Conservation (phyloP, 1,284 basidiomycete genomes). For the Tilletia setariae region DNA sequence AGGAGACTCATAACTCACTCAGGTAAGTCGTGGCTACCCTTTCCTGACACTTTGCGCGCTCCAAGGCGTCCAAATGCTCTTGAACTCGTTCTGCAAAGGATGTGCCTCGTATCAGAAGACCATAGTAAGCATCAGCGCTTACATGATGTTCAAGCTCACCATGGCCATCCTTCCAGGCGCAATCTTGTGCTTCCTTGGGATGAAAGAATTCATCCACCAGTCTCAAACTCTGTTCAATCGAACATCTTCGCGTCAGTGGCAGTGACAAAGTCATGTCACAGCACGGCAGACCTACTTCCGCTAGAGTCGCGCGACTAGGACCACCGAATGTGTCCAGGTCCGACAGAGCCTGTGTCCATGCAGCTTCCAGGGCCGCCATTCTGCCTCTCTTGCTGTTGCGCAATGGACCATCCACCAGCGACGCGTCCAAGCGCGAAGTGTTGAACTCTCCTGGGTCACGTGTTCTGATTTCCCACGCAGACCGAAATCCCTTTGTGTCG, state of each 20-base stretch:
- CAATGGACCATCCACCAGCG: too few relatives aligned
- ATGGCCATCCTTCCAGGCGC: background rate
- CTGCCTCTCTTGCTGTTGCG: too few relatives aligned
- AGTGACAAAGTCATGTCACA: background rate
- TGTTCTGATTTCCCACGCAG: too few relatives aligned
- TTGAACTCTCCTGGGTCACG: too few relatives aligned
- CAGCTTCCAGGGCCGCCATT: background rate
- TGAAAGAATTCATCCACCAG: constrained; percentile 1
- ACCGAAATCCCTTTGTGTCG: too few relatives aligned
- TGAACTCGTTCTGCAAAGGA: background rate
- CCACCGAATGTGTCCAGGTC: background rate
- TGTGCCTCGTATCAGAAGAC: background rate
- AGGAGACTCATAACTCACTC: background rate
- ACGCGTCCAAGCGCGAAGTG: too few relatives aligned
- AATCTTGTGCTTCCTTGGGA: background rate
- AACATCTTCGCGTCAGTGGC: background rate
- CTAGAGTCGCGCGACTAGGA: background rate
- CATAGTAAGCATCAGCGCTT: background rate
- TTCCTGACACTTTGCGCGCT: background rate
- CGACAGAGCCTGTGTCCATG: background rate
- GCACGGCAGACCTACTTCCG: background rate
- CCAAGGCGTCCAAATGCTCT: background rate
- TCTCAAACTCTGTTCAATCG: background rate
- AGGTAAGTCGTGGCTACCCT: background rate
- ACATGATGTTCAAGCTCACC: background rate